Evolutionary conservation across 202 grass and related monocot species (phyloP).

Genomic region (Hordeum pubiflorum): DNA sequence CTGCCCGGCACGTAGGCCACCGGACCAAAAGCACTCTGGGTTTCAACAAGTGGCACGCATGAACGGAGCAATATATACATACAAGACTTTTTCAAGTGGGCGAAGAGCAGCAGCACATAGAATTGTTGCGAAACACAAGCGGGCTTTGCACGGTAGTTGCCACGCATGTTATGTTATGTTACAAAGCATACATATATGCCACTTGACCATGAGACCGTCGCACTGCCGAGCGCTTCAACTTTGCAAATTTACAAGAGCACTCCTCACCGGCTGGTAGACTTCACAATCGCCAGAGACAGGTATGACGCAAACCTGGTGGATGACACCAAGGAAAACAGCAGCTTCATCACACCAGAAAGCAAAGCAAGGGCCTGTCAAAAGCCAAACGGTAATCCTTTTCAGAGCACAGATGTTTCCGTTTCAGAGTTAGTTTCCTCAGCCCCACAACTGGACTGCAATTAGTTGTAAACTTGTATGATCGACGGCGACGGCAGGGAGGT

Average conservation of each 20-base stretch:
- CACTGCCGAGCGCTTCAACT: conserved; percentile 3
- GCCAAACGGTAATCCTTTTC: background rate
- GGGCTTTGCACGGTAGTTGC: background rate
- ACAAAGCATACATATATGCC: background rate
- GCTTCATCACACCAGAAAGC: conserved; percentile 16
- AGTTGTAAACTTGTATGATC: background rate
- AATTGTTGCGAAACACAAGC: background rate
- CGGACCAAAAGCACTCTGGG: background rate
- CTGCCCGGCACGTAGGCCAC: background rate
- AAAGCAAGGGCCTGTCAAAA: background rate
- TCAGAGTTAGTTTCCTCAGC: background rate
- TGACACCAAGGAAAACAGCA: background rate
- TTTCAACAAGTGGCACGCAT: background rate
- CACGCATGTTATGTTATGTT: conserved; percentile 8
- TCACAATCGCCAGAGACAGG: conserved; percentile 20
- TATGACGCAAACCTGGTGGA: background rate
- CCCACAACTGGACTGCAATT: background rate
- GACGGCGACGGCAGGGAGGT: background rate
- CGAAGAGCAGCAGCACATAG: background rate
- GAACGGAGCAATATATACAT: background rate
- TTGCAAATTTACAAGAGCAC: conserved; percentile 14
- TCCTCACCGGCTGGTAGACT: background rate
- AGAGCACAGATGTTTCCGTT: background rate
- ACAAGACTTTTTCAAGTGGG: background rate
- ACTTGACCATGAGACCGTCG: background rate